phyloP scores from a whole-genome alignment of 1,139 yeast species.

The Pichia sorboxylosa region DNA sequence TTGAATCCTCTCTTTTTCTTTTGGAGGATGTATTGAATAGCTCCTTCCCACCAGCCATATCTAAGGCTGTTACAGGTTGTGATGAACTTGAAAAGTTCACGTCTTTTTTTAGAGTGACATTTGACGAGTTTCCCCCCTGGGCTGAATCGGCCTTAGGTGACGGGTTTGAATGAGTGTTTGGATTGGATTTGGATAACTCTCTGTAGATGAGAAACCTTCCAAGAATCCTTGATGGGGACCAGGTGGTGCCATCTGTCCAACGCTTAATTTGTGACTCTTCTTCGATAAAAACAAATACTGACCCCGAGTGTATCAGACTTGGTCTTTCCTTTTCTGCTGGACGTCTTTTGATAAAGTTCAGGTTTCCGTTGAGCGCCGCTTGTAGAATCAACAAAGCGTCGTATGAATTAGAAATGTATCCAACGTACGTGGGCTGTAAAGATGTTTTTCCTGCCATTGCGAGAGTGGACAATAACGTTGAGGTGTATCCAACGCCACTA shows the following conservation, averaged over 20 bases:
- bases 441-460: no score
- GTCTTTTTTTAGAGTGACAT: no score
- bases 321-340: conserved; percentile 74
- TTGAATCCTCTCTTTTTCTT: conserved; percentile 14
- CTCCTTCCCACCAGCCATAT: conserved; percentile 11
- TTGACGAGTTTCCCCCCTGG: no score
- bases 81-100: not conserved
- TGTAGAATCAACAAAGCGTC: conserved; percentile 81
- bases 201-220: conserved; percentile 78
- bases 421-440: conserved; percentile 66
- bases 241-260: conserved; percentile 89
- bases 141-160: no score
- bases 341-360: conserved; percentile 61
- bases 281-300: conserved; percentile 76
- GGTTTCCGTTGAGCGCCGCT: conserved; percentile 51
- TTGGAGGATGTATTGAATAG: conserved; percentile 17
- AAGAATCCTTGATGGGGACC: conserved; percentile 84
- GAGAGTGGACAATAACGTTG: no score
- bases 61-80: conserved; percentile 14
- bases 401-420: conserved; percentile 69
- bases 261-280: conserved; percentile 64
- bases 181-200: conserved; percentile 61
- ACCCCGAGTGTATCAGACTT: conserved; percentile 59
- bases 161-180: not conserved
- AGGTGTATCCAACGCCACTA: no score